Base-by-base conservation (phyloP, 2,329 filamentous ascomycete genomes). In the Calonectria crousiana region DNA sequence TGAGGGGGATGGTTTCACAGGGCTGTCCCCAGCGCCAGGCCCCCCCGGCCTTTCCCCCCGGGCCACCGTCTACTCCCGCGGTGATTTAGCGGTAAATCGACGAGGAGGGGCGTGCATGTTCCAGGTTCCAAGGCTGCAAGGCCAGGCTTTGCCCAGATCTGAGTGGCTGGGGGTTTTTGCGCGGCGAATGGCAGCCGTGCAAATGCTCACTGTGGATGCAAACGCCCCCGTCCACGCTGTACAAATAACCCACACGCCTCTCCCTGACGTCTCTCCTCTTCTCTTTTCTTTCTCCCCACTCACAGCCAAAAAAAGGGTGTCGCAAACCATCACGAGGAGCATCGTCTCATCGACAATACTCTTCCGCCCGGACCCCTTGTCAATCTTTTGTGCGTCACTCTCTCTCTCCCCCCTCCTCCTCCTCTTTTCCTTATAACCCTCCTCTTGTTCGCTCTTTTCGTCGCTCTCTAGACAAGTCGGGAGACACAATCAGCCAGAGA, bases 281-380 rank as follows among this genome's bases (percentile, higher is more conserved):
- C 81, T 86, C 84, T 86, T 84, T 84, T 85, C 82, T 86, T 85
- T 84, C 86, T 86, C 86, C 86, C 87, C 88, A 89, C 88, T 88
- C 88, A 85, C 87, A 84, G 88, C 85, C 88, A 86, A 84, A 84
- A 85, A 85, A 86, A 89, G 90, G 90, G n/a, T n/a, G n/a, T 88
- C 89, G 90, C 90, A 91, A 91, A 91, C 85, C 79, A 79, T 85
- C 84, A 83, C 84, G 81, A 85, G 86, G 87, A 87, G 86, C 88
- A 86, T 88, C 87, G 87, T 87, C 87, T 87, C 85, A 87, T 82
- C 76, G 83, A 83, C 78, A 79, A 82, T 84, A 83, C 85, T 86
- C 85, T 88, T 86, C 86, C 85, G 88, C 85, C 89, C 89, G 89
- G 89, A 87, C 86, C 89, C 88, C 87, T 87, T 87, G 86, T 87